These are phyloP conservation scores for Aspergillus wentii DNA, from an alignment of 495 filamentous ascomycete genomes.

Conservation along the genomic window DNA sequence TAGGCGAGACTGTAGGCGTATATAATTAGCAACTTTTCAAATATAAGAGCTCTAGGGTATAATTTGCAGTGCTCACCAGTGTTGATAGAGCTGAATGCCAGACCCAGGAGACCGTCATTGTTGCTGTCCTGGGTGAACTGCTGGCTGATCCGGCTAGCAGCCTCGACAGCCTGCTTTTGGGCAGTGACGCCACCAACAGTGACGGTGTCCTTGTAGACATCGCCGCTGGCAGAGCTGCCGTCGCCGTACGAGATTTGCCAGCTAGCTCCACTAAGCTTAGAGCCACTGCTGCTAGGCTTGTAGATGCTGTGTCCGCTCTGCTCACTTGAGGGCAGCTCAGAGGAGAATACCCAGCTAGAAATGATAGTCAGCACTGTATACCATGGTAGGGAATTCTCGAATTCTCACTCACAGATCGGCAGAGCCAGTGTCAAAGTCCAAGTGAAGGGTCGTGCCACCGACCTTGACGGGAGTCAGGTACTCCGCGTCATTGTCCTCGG, in stretches of 20 bases:
- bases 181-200: conserved; percentile 61
- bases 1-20: conserved; percentile 45
- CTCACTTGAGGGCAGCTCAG: conserved; percentile 37
- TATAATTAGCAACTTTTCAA: background rate
- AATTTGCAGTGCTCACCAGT: no score
- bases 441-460: conserved; percentile 55
- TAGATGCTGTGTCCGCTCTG: conserved; percentile 59
- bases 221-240: conserved; percentile 57
- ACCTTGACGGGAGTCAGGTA: conserved; percentile 65
- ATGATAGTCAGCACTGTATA: background rate
- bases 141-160: conserved; percentile 54
- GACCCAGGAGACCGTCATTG: conserved; percentile 68
- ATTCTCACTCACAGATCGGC: conserved; percentile 64
- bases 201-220: conserved; percentile 68
- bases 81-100: conserved; percentile 69
- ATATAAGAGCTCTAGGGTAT: background rate
- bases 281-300: conserved; percentile 46
- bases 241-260: conserved; percentile 75
- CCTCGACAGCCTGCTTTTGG: conserved; percentile 62
- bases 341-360: conserved; percentile 50
- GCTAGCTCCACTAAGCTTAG: conserved; percentile 45
- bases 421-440: conserved; percentile 75
- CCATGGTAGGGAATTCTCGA: background rate
- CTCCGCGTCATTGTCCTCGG: conserved; percentile 54
- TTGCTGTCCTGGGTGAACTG: conserved; percentile 54